phyloP scores from a whole-genome alignment of 345 rosid genomes.

The Hibiscus tridactylites region DNA sequence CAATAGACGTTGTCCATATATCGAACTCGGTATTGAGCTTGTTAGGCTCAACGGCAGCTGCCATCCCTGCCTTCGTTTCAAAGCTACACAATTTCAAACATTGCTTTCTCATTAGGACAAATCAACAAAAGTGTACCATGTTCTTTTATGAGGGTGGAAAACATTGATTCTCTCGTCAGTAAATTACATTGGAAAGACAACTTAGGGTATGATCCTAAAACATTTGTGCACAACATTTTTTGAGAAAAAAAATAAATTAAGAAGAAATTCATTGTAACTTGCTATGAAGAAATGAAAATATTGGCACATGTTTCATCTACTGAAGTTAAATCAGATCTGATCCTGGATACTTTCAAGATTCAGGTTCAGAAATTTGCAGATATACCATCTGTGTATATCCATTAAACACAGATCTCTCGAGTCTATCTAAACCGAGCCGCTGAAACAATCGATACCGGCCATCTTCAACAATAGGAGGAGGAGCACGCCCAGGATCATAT shows the following conservation, averaged over 20 bases:
- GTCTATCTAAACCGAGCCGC: conserved; percentile 61
- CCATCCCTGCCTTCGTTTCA: too few relatives aligned
- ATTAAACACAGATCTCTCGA: conserved; percentile 72
- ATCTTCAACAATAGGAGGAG: conserved; percentile 80
- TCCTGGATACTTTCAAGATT: conserved; percentile 28
- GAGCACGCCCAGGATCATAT: conserved; percentile 79
- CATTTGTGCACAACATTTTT: not conserved
- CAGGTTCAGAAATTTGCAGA: conserved; percentile 58
- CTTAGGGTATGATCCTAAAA: not conserved
- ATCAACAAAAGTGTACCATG: too few relatives aligned
- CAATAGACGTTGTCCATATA: too few relatives aligned
- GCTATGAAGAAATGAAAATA: conserved; percentile 3
- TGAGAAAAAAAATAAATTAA: not conserved
- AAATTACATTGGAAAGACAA: not conserved
- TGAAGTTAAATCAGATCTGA: not conserved
- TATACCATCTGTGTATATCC: conserved; percentile 99
- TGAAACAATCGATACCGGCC: conserved; percentile 71
- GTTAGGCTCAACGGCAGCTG: too few relatives aligned
- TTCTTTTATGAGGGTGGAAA: not conserved
- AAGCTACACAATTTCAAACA: too few relatives aligned
- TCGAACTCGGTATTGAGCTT: too few relatives aligned
- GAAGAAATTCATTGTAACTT: not conserved
- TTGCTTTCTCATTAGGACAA: too few relatives aligned
- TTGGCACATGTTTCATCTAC: conserved; percentile 3
- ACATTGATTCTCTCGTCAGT: not conserved